Base-by-base conservation (phyloP, 805 yeast genomes). In the Sugiyamaella valdiviana region DNA sequence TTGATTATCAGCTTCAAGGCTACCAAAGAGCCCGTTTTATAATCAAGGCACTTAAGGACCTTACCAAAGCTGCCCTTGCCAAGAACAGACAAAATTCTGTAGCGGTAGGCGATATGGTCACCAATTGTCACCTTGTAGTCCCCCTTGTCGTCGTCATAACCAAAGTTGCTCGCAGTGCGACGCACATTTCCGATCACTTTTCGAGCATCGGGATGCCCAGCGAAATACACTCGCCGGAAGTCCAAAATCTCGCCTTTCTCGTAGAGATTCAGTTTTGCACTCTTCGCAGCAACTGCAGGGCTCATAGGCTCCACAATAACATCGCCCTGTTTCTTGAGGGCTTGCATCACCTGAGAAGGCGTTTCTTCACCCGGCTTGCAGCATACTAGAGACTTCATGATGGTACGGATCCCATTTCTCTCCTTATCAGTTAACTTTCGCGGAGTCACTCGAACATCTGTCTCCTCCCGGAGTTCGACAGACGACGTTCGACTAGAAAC, bases 11-110 rank as follows among this genome's bases (percentile, higher is more conserved):
- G 77, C 59, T 87, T 87, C 17, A 88, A 70, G 0, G 95, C 95
- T n/a, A 82, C 83, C 9, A 71, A 47, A 21, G 67, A 67, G 5
- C 78, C 73, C 3, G 66, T 66, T 58, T 81, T 82, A 59, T 83
- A 85, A 65, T 88, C 95, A 19, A 66, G 62, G 51, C 89, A 83
- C 49, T 76, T 71, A 5, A 84, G 68, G 1, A 88, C 96, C 45
- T 78, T 79, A 0, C 96, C 96, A 69, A 87, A 87, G 39, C 90
- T 80, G 6, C 96, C 96, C 44, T 75, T 77, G 0, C 96, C 96
- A 9, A 87, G 70, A 1, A 71, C 63, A 1, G 70, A 63, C 17
- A 76, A 45, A 3, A 86, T 78, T 55, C 84, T 80, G 60, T 82
- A 88, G 23, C 95, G 66, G 62, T 80, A 87, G 46, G 82, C 82